phyloP scores from a whole-genome alignment of 371 early-diverging fungal species.

The Apophysomyces ossiformis region DNA sequence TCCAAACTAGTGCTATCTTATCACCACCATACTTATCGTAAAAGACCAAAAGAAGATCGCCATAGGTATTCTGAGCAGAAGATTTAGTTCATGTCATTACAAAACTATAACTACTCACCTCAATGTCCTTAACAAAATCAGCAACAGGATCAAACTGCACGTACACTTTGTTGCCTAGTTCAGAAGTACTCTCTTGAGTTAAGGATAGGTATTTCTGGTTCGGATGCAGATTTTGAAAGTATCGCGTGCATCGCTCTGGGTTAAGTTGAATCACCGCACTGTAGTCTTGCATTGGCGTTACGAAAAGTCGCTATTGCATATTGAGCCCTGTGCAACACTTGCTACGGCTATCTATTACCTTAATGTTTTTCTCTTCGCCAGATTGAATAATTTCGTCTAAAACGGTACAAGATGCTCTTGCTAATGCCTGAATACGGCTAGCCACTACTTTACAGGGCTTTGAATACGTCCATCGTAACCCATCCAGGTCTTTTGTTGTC shows the following conservation, averaged over 20 bases:
- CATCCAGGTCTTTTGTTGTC: constrained; percentile 64
- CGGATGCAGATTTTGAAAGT: constrained; percentile 61
- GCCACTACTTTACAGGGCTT: constrained; percentile 61
- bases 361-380: constrained; percentile 30
- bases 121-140: constrained; percentile 63
- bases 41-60: constrained; percentile 68
- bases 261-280: constrained; percentile 68
- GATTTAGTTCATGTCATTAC: constrained; percentile 3
- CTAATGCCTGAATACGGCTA: constrained; percentile 64
- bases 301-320: constrained; percentile 59
- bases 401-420: constrained; percentile 62
- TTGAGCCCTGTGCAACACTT: not conserved
- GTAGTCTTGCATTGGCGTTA: constrained; percentile 73
- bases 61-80: constrained; percentile 43
- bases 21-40: constrained; percentile 81
- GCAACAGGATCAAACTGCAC: constrained; percentile 71
- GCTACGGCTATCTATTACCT: constrained; percentile 27
- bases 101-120: constrained; percentile 35
- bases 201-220: constrained; percentile 44
- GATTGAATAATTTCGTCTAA: constrained; percentile 35
- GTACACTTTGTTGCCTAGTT: constrained; percentile 44
- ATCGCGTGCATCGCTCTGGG: constrained; percentile 59
- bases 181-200: constrained; percentile 31
- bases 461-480: constrained; percentile 56
- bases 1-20: constrained; percentile 75